Percentiles rank a stretch among this genome's conserved stretches.
Conservation (phyloP, 768 basidiomycete genomes). For the Porpolomopsis calyptriformis region DNA sequence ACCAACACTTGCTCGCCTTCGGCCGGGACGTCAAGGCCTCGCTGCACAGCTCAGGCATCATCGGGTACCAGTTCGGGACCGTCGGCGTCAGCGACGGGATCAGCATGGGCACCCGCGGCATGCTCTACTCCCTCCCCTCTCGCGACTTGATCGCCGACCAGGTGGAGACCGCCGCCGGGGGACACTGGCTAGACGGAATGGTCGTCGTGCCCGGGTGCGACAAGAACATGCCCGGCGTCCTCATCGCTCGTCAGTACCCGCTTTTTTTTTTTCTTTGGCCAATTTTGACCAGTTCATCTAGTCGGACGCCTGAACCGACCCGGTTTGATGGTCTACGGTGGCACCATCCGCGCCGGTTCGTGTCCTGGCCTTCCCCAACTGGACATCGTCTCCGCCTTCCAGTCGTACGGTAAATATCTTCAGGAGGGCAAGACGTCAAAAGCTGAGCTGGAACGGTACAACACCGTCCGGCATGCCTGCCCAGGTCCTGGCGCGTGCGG, state of each 20-base stretch:
- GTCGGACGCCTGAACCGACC: constrained; percentile 94
- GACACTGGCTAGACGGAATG: constrained; percentile 97
- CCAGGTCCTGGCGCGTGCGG: constrained; percentile 98
- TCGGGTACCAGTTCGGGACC: constrained; percentile 96
- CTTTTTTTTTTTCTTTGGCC: background rate
- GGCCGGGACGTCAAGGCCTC: constrained; percentile 85
- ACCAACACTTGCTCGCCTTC: constrained; percentile 81
- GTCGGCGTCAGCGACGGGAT: constrained; percentile 98
- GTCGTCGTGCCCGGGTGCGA: constrained; percentile 96
- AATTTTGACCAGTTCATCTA: constrained; percentile 18
- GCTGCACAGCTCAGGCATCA: constrained; percentile 54
- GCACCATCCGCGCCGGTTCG: constrained; percentile 85
- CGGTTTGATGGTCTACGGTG: constrained; percentile 96
- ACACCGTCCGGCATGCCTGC: constrained; percentile 86
- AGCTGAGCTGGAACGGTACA: constrained; percentile 76
- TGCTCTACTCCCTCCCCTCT: constrained; percentile 94
- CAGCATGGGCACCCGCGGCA: constrained; percentile 92
- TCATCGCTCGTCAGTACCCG: constrained; percentile 76
- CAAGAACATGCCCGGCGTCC: constrained; percentile 99
- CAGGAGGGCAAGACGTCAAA: constrained; percentile 76
- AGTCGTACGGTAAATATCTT: constrained; percentile 91
- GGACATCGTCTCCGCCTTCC: constrained; percentile 96
- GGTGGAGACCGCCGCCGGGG: constrained; percentile 91
- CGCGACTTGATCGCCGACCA: constrained; percentile 96
- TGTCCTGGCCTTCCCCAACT: constrained; percentile 82